Evolutionary conservation across 495 filamentous ascomycete species (phyloP), one percentile per base, ranked within the genome.

Genomic region (Schizothecium vesticola): DNA sequence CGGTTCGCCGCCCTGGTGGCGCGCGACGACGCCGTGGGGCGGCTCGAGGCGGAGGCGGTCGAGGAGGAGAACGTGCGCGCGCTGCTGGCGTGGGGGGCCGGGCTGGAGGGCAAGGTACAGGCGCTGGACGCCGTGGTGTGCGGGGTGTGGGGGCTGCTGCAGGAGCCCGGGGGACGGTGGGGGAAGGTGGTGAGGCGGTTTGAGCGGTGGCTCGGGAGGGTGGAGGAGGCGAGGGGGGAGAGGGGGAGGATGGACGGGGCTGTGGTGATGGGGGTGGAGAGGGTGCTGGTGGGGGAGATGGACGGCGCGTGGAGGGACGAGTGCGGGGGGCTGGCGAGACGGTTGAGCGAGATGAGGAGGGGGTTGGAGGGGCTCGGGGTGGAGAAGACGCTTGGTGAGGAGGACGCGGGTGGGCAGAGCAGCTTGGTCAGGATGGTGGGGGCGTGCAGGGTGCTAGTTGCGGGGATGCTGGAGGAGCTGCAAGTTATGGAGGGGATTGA

Each of bases 21-120:
- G 23, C 70, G 73, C 31, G 75, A 81, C 23, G 72, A 78, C 9
- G 71, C 72, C 7, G 76, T 83, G 0, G 61, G 65, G 24, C 63
- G 51, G 3, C 24, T 71, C 16, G 83, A 84, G 69, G 63, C 69
- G 19, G 70, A 69, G 6, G 73, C 69, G 6, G 72, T 73, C 26
- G 83, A 81, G 59, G 74, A 72, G 60, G 70, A 67, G 22, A 83
- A 82, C 59, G 72, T 75, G 6, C 65, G 65, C n/a, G 82, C 79
- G 12, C 71, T 85, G 26, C 67, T 70, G 19, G 73, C 70, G 7
- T 85, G 64, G 66, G 59, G 64, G 43, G 29, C 73, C 33, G 70
- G 79, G 67, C 65, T 87, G 10, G 84, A 84, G 16, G 81, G 82
- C 68, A 82, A 81, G 67, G 74, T 88, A 13, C 84, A 81, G 63